phyloP scores from a whole-genome alignment of 768 basidiomycete species.

The Suillus subluteus region DNA sequence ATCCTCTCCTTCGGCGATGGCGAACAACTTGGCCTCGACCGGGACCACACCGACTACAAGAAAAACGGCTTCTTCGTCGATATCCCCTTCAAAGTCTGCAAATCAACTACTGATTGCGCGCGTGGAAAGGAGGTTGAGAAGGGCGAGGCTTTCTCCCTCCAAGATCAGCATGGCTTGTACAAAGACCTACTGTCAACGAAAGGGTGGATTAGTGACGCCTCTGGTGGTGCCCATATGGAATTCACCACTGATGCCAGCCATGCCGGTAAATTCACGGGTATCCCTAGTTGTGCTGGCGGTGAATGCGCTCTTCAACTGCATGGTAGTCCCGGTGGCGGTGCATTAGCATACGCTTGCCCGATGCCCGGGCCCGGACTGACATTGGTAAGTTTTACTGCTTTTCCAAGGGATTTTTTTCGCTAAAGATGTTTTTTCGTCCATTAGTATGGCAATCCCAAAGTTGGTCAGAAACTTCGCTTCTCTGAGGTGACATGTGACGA shows the following conservation, averaged over 20 bases:
- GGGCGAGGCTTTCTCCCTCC: background rate
- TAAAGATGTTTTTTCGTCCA: background rate
- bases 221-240: background rate
- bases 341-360: background rate
- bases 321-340: background rate
- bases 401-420: background rate
- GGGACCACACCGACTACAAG: background rate
- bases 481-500: background rate
- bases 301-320: background rate
- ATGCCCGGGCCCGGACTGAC: background rate
- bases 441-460: background rate
- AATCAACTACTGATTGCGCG: background rate
- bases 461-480: background rate
- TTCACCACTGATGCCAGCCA: background rate
- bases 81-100: background rate
- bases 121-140: background rate
- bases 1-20: background rate
- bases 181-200: background rate
- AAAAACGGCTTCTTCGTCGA: conserved; percentile 1
- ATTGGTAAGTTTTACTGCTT: background rate
- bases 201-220: background rate
- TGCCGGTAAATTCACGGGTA: background rate
- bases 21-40: background rate
- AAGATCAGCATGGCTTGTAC: background rate
- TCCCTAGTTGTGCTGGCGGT: background rate